Evolutionary conservation across 371 early-diverging fungal species (phyloP).

Genomic region (Mortierella sp.): DNA sequence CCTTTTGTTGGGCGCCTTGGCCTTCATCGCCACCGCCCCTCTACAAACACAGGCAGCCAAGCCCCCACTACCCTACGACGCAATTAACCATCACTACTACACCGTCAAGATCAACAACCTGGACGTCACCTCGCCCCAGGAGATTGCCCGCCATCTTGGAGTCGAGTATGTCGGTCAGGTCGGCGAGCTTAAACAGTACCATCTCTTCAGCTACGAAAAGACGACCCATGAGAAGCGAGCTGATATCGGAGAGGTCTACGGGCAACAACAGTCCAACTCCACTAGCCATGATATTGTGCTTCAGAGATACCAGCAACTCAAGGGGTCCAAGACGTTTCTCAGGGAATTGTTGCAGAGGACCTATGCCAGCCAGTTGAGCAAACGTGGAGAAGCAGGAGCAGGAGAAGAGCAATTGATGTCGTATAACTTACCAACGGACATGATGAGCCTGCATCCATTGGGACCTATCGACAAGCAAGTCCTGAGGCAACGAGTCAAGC

Average conservation of each 20-base stretch:
- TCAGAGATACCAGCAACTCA: conserved; percentile 32
- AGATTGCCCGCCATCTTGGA: conserved; percentile 61
- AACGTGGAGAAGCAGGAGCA: not conserved
- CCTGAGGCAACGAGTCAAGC: conserved; percentile 33
- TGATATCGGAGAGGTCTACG: conserved; percentile 14
- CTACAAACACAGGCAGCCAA: conserved; percentile 18
- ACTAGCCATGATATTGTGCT: conserved; percentile 41
- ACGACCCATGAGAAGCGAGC: conserved; percentile 37
- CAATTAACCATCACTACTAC: conserved; percentile 63
- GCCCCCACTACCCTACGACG: conserved; percentile 40
- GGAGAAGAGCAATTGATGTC: conserved; percentile 23
- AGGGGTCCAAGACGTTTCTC: conserved; percentile 21
- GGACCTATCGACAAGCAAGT: conserved; percentile 51
- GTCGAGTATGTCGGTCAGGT: conserved; percentile 75
- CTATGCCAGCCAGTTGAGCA: conserved; percentile 5
- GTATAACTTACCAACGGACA: not conserved
- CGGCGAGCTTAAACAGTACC: conserved; percentile 76
- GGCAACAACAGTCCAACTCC: conserved; percentile 10
- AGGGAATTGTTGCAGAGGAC: conserved; percentile 20
- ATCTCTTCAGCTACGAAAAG: conserved; percentile 68
- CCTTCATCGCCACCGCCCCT: conserved; percentile 27
- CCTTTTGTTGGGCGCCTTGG: conserved; percentile 36
- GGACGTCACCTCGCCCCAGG: conserved; percentile 52
- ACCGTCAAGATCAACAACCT: conserved; percentile 62
- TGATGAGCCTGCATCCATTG: conserved; percentile 23